Evolutionary conservation across 805 yeast species (phyloP).

Genomic region (Suhomyces emberorum): DNA sequence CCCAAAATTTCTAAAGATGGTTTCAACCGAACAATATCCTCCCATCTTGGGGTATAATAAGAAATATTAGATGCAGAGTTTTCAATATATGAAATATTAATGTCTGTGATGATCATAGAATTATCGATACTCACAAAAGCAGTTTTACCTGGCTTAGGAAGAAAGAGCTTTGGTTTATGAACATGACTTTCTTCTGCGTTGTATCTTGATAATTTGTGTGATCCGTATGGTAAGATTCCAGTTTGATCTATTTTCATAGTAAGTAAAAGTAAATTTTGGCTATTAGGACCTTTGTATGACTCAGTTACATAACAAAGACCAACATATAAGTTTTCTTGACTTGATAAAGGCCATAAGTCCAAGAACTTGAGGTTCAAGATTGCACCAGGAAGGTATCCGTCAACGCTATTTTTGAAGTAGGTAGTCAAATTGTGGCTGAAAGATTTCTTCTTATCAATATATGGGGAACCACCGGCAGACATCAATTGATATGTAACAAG

Average conservation of each 20-base stretch:
- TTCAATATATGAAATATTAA: slow-evolving; percentile 35
- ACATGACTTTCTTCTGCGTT: slow-evolving; percentile 10
- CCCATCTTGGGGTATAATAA: slow-evolving; percentile 62
- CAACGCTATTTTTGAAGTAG: slow-evolving; percentile 29
- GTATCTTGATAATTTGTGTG: slow-evolving; percentile 58
- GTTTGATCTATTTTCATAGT: slow-evolving; percentile 51
- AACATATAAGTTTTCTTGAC: slow-evolving; percentile 38
- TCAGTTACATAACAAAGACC: slow-evolving; percentile 30
- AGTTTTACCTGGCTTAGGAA: slow-evolving; percentile 57
- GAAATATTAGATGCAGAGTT: slow-evolving; percentile 14
- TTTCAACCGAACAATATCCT: slow-evolving; percentile 66
- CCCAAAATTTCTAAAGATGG: slow-evolving; percentile 54
- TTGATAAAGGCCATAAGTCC: slow-evolving; percentile 54
- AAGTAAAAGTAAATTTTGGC: slow-evolving; percentile 41
- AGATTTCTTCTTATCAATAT: slow-evolving; percentile 23
- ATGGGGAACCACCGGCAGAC: slow-evolving; percentile 28
- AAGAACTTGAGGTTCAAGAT: slow-evolving; percentile 50
- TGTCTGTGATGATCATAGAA: slow-evolving; percentile 65
- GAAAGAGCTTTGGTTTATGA: slow-evolving; percentile 46
- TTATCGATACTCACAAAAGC: slow-evolving; percentile 59
- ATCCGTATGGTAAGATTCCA: slow-evolving; percentile 56
- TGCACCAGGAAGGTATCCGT: slow-evolving; percentile 46
- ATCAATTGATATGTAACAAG: slow-evolving; percentile 24
- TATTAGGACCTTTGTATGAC: slow-evolving; percentile 5
- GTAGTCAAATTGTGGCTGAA: slow-evolving; percentile 31